Base-by-base conservation (phyloP, 495 filamentous ascomycete genomes). In the Daldinia bambusicola region DNA sequence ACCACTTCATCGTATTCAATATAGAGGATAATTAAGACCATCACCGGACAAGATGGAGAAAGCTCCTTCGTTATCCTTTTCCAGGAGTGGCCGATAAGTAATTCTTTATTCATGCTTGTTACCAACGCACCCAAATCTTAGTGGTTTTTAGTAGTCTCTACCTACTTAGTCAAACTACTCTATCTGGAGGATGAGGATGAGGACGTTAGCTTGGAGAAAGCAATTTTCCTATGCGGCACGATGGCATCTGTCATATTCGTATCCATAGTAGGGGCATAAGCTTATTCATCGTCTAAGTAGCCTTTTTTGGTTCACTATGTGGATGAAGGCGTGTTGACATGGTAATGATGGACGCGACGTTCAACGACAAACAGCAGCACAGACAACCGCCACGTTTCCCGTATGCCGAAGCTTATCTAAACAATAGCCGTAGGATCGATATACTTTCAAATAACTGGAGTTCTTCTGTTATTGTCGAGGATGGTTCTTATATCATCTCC, bases 341-440 rank as follows among this genome's bases (percentile, higher is more conserved):
- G 9, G 22, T 18, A 22, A 22, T 12, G 43, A 22, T 16, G 43
- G 43, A 16, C 18, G 10, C 43, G 18, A 48, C 20, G 43, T 12
- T 41, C 55, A 43, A 41, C 55, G n/a, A 14, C 41, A 12, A n/a
- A 26, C 1, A 32, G 30, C 12, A 13, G 45, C 22, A 37, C 53
- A 4, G 56, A 31, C 37, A 34, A 20, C 31, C 10, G 48, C 36
- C 48, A 61, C 50, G 48, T 36, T 61, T 38, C 26, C 26, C 18
- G 59, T 55, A 26, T 67, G 63, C 63, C 69, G 69, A 40, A 58
- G 61, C 37, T 38, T 67, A 63, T 55, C 50, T 57, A 18, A 40
- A 53, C 41, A 57, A 37, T 30, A 51, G 41, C 70, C 56, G 65
- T 61, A 60, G 65, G 66, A 68, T 68, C 65, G 65, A 69, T 69